Conservation (phyloP, 345 rosid species). For the Erucastrum elatum region DNA sequence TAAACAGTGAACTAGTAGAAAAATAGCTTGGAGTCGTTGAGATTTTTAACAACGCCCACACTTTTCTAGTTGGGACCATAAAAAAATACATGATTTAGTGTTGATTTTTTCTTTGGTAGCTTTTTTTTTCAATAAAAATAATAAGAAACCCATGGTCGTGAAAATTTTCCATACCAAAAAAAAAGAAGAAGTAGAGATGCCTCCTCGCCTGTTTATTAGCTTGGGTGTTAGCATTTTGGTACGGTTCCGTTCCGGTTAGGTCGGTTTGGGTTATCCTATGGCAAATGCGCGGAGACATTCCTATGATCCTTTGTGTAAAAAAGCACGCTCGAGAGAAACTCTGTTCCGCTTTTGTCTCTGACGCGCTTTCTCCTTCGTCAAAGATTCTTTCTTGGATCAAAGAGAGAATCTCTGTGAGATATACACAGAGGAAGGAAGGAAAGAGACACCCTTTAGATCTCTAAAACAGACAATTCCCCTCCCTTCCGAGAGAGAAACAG, state of each 20-base stretch:
- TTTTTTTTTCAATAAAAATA: too few relatives aligned
- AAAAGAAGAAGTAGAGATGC: neutral
- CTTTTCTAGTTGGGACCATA: too few relatives aligned
- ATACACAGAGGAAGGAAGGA: neutral
- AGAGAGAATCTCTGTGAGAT: conserved; percentile 8
- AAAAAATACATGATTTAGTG: too few relatives aligned
- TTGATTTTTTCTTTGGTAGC: too few relatives aligned
- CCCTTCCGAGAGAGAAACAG: neutral
- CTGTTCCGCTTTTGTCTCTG: neutral
- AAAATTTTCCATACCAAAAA: too few relatives aligned
- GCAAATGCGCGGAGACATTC: neutral
- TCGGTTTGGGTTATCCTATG: neutral
- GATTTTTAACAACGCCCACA: too few relatives aligned
- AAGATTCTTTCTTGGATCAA: conserved; percentile 11
- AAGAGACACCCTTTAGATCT: neutral
- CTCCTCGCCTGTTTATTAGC: neutral
- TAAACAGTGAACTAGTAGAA: too few relatives aligned
- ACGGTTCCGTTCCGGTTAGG: neutral
- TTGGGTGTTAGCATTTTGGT: neutral
- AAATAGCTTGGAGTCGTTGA: too few relatives aligned
- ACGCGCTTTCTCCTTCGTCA: conserved; percentile 19
- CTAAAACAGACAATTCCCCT: neutral
- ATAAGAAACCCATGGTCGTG: too few relatives aligned
- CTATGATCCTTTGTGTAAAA: neutral
- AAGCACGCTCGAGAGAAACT: neutral